These are phyloP conservation scores for Phytopythium oedochilum DNA, from an alignment of 352 stramenopile genomes.

Conservation along the genomic window DNA sequence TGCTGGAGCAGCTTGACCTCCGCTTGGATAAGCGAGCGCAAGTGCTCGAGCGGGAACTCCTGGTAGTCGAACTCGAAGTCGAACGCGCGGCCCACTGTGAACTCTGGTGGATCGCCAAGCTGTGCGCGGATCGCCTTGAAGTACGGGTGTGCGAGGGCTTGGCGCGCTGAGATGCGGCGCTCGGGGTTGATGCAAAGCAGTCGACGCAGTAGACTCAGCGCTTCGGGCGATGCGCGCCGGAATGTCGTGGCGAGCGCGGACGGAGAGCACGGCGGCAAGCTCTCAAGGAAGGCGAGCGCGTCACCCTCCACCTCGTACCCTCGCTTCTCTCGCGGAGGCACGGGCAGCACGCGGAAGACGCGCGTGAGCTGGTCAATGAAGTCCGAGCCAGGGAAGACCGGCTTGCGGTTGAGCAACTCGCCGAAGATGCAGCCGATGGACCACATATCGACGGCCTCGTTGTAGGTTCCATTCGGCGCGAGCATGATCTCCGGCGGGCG, in stretches of 20 bases:
- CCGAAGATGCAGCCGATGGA: slow-evolving; percentile 93
- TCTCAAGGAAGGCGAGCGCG: slow-evolving; percentile 72
- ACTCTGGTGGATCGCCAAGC: slow-evolving; percentile 62
- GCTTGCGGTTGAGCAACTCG: slow-evolving; percentile 78
- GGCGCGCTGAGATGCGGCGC: slow-evolving; percentile 84
- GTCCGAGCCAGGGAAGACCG: slow-evolving; percentile 70
- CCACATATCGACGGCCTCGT: slow-evolving; percentile 84
- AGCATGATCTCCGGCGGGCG: slow-evolving; percentile 83
- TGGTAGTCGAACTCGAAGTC: slow-evolving; percentile 86
- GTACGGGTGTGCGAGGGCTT: slow-evolving; percentile 91
- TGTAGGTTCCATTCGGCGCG: slow-evolving; percentile 71
- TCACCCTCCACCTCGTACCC: slow-evolving; percentile 74
- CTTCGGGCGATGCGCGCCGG: slow-evolving; percentile 59
- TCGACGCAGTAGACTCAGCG: slow-evolving; percentile 54
- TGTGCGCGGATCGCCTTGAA: slow-evolving; percentile 72
- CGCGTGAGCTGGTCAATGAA: slow-evolving; percentile 81
- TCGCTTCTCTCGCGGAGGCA: slow-evolving; percentile 66
- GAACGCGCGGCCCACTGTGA: slow-evolving; percentile 59
- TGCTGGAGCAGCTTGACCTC: slow-evolving; percentile 69
- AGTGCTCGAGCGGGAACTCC: slow-evolving; percentile 45
- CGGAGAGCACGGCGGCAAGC: slow-evolving; percentile 62
- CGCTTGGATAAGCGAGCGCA: slow-evolving; percentile 72
- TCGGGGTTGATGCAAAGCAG: slow-evolving; percentile 88
- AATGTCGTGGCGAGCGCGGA: slow-evolving; percentile 67
- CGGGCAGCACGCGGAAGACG: slow-evolving; percentile 66